Conservation (phyloP, 2,329 filamentous ascomycete genomes). For the Calonectria honghensis region DNA sequence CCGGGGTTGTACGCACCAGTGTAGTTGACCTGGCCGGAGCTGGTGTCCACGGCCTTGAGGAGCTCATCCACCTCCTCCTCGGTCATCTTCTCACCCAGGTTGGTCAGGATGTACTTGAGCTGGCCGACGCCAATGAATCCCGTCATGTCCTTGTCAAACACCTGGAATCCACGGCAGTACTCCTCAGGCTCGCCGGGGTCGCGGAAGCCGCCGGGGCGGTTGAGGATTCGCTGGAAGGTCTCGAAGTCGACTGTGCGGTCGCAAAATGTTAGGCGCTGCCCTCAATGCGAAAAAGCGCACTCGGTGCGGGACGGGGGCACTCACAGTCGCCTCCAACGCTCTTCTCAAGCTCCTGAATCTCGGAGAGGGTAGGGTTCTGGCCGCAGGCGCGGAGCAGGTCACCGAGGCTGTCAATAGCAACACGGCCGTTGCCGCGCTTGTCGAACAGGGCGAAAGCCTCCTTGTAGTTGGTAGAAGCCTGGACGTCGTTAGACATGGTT, state of each 20-base stretch:
- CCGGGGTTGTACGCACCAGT: slow-evolving; percentile 75
- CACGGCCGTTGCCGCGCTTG: slow-evolving; percentile 97
- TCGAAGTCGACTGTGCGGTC: slow-evolving; percentile 90
- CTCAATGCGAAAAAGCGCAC: neutral
- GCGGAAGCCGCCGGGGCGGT: slow-evolving; percentile 97
- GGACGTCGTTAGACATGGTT: slow-evolving; percentile 69
- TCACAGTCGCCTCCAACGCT: slow-evolving; percentile 92
- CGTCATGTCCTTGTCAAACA: slow-evolving; percentile 99
- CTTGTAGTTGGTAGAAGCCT: slow-evolving; percentile 98
- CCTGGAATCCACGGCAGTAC: slow-evolving; percentile 98
- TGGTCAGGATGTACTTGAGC: slow-evolving; percentile 97
- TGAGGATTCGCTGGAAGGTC: slow-evolving; percentile 96
- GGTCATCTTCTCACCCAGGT: slow-evolving; percentile 99
- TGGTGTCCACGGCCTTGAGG: slow-evolving; percentile 97
- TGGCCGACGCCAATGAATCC: slow-evolving; percentile 98
- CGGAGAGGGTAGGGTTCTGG: slow-evolving; percentile 95
- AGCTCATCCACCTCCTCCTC: slow-evolving; percentile 99
- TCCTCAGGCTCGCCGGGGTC: slow-evolving; percentile 98
- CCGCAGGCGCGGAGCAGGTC: slow-evolving; percentile 97
- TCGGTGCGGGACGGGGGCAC: slow-evolving; percentile 61
- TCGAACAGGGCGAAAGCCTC: slow-evolving; percentile 99
- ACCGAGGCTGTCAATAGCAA: slow-evolving; percentile 88
- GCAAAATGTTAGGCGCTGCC: slow-evolving; percentile 38
- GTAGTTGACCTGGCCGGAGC: slow-evolving; percentile 98
- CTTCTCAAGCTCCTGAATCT: slow-evolving; percentile 95